These are phyloP conservation scores for Tremella yokohamensis DNA, from an alignment of 768 basidiomycete species.

Conservation along the genomic window DNA sequence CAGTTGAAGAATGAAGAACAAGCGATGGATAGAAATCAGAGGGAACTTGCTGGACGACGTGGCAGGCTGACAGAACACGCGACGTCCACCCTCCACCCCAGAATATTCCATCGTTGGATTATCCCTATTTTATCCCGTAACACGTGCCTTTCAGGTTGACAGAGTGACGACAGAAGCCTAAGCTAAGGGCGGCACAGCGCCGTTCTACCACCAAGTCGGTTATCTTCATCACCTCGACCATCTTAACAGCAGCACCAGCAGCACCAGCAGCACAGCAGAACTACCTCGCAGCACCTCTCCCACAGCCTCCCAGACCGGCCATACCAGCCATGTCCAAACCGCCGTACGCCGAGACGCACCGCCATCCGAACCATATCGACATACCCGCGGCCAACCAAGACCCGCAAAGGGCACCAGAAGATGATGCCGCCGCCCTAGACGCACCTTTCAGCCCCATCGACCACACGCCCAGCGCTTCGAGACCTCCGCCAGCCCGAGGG, in stretches of 20 bases:
- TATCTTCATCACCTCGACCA: too few relatives aligned
- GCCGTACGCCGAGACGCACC: slow-evolving; percentile 25
- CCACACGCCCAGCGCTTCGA: slow-evolving; percentile 13
- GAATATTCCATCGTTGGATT: background rate
- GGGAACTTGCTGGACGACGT: slow-evolving; percentile 10
- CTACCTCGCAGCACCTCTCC: too few relatives aligned
- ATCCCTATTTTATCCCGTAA: background rate
- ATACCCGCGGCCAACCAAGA: slow-evolving; percentile 22
- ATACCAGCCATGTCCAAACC: slow-evolving; percentile 14
- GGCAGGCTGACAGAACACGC: background rate
- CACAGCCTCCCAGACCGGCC: too few relatives aligned
- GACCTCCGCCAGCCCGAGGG: slow-evolving; percentile 36
- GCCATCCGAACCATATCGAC: slow-evolving; percentile 40
- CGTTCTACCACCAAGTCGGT: too few relatives aligned
- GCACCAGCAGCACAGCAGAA: too few relatives aligned
- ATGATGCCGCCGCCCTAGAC: background rate
- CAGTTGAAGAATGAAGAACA: background rate
- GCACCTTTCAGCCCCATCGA: background rate
- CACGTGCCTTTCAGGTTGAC: too few relatives aligned
- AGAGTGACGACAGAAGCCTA: too few relatives aligned
- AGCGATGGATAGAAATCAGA: slow-evolving; percentile 5
- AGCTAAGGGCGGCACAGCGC: too few relatives aligned
- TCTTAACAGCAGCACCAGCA: too few relatives aligned
- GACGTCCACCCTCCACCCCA: background rate
- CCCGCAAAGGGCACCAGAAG: slow-evolving; percentile 17